Percentiles rank a stretch among this genome's conserved stretches.
These are phyloP conservation scores for Penicillium crystallinum DNA, from an alignment of 495 filamentous ascomycete species.

Conservation along the genomic window DNA sequence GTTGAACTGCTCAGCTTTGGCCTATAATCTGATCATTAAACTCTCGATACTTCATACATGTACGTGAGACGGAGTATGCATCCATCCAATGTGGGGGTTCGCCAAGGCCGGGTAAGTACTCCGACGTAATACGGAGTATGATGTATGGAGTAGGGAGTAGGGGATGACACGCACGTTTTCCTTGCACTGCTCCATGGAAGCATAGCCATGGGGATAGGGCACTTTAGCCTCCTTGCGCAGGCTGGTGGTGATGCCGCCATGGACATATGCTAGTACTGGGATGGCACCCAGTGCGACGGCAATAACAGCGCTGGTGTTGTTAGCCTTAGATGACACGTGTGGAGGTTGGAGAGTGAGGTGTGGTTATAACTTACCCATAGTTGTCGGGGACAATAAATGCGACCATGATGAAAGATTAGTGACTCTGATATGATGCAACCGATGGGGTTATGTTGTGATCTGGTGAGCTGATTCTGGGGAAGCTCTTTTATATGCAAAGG, in stretches of 20 bases:
- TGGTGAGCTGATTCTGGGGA: background rate
- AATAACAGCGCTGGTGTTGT: conserved; percentile 49
- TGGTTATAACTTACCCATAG: conserved; percentile 38
- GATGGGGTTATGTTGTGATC: background rate
- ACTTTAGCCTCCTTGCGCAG: conserved; percentile 53
- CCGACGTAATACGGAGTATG: conserved; percentile 16
- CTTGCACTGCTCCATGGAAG: conserved; percentile 49
- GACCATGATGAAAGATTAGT: conserved; percentile 26
- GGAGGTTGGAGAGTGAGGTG: no score
- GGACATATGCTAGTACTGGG: conserved; percentile 56
- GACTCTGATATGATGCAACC: background rate
- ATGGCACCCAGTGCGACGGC: conserved; percentile 48
- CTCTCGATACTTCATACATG: background rate
- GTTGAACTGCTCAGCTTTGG: conserved; percentile 50
- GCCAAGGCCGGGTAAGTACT: background rate
- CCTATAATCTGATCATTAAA: conserved; percentile 11
- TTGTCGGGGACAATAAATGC: conserved; percentile 42
- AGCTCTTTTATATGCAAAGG: background rate
- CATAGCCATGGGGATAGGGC: conserved; percentile 61
- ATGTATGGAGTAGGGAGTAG: no score
- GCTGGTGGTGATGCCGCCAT: conserved; percentile 38
- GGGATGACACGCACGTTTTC: conserved; percentile 46
- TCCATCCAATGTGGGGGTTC: background rate
- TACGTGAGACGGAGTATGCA: background rate
- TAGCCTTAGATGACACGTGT: no score